Base-by-base conservation (phyloP, 2,329 filamentous ascomycete species). In the Paecilomyces niveus region DNA sequence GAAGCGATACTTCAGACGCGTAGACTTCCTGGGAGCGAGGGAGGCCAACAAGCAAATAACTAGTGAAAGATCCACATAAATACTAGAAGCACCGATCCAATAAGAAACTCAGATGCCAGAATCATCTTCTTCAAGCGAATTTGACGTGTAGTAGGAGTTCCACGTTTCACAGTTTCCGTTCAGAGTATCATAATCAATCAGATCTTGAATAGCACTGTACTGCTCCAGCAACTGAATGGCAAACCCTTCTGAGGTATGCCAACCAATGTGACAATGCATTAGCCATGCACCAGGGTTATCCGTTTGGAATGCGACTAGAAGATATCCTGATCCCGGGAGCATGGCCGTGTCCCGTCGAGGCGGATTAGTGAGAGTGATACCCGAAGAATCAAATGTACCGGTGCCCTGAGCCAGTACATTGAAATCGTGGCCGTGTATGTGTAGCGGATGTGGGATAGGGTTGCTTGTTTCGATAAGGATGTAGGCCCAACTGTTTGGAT, bases 371-470 rank as follows among this genome's bases (percentile, higher is more conserved):
- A 58, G 29, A 29, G 26, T 29, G 4, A 59, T 64, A 39, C 56
- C 21, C 58, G 64, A 50, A 6, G 69, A 74, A 67, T 71, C 57
- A 67, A 72, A 63, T 32, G 65, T 39, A 10, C 74, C 63, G 64
- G 74, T 62, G 61, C 82, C 74, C 72, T 82, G 80, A 39, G 82
- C 76, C 0, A 91, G 78, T 54, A 90, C 74, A 67, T 85, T 86
- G 77, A 90, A 87, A 74, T 90, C 88, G 71, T 87, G 83, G 15
- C 86, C 86, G 74, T 90, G 87, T 1, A 89, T 70, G 71, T 90
- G 87, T 72, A 89, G 86, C 0, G 87, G 85, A 63, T 89, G 83
- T 9, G 64, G 53, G 1, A 68, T 60, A 0, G 63, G 22, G 8
- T 66, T 49, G 3, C 59, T 57, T 2, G 66, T 69, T 10, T 68